A percentile compares a stretch with the other conserved stretches of the same genome.
Evolutionary conservation across 441 rosid genomes (phyloP).

Genomic region (Metrosideros polymorpha): DNA sequence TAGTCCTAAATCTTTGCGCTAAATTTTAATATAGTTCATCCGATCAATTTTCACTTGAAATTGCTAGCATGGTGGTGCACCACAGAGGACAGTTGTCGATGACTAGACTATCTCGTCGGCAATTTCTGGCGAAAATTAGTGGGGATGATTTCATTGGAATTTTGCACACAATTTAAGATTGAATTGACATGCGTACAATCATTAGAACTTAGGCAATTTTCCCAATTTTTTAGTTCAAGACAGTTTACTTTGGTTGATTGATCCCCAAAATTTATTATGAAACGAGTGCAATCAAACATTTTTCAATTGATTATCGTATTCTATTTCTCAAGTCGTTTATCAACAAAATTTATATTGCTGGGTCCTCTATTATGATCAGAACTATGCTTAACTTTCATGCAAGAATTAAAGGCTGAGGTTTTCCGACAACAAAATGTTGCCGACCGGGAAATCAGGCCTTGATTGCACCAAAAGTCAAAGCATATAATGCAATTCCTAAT

Average conservation of each 20-base stretch:
- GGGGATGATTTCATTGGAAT: neutral
- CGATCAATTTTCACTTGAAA: rapidly evolving
- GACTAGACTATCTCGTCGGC: neutral
- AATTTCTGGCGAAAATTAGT: rapidly evolving
- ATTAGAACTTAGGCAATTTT: neutral
- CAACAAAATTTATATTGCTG: neutral
- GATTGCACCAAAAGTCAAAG: neutral
- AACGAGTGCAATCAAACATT: neutral
- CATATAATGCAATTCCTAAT: neutral
- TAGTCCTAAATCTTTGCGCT: rapidly evolving
- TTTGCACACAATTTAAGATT: rapidly evolving
- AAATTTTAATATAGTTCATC: neutral
- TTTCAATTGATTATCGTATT: neutral
- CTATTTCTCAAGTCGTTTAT: neutral
- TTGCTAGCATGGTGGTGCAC: neutral
- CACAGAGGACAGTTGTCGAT: neutral
- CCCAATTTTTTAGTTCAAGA: neutral
- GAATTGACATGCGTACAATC: neutral
- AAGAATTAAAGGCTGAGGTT: neutral
- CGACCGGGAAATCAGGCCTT: neutral
- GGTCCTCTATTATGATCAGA: neutral
- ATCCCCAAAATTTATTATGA: neutral
- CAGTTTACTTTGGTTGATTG: neutral
- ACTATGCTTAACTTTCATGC: neutral
- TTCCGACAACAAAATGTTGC: neutral